Conservation (phyloP, 768 basidiomycete genomes). For the Mycena haematopus region DNA sequence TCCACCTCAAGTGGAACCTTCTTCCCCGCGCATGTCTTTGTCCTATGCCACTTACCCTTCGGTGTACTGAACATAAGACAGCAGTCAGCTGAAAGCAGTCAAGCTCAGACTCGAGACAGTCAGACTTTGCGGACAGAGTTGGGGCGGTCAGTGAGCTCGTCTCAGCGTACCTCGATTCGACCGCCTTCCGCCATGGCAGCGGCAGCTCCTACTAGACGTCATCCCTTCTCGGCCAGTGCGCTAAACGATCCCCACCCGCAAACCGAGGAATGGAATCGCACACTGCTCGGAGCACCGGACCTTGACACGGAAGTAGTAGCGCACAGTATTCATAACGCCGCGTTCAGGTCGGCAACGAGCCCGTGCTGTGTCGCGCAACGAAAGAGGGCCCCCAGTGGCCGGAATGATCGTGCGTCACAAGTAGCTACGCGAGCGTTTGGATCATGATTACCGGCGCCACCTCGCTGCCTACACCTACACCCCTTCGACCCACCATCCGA, state of each 20-base stretch:
- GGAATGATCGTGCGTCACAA: conserved; percentile 27
- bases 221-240: conserved; percentile 30
- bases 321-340: conserved; percentile 32
- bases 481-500: conserved; percentile 23
- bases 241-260: conserved; percentile 23
- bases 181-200: conserved; percentile 12
- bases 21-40: conserved; percentile 16
- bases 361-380: conserved; percentile 18
- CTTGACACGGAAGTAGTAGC: conserved; percentile 31
- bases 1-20: conserved; percentile 3
- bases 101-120: neutral
- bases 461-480: conserved; percentile 23
- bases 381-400: conserved; percentile 13
- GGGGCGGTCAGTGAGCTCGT: conserved; percentile 9
- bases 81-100: neutral
- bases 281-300: conserved; percentile 33
- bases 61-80: neutral
- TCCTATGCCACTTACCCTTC: conserved; percentile 25
- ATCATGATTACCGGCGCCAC: conserved; percentile 21
- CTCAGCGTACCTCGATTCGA: conserved; percentile 8
- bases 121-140: neutral
- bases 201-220: conserved; percentile 13
- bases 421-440: conserved; percentile 26
- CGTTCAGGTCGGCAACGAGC: conserved; percentile 32
- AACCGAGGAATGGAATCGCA: conserved; percentile 20